Evolutionary conservation across 805 yeast genomes (phyloP), one percentile per base, ranked within the genome.

Genomic region (Lipomyces japonicus): DNA sequence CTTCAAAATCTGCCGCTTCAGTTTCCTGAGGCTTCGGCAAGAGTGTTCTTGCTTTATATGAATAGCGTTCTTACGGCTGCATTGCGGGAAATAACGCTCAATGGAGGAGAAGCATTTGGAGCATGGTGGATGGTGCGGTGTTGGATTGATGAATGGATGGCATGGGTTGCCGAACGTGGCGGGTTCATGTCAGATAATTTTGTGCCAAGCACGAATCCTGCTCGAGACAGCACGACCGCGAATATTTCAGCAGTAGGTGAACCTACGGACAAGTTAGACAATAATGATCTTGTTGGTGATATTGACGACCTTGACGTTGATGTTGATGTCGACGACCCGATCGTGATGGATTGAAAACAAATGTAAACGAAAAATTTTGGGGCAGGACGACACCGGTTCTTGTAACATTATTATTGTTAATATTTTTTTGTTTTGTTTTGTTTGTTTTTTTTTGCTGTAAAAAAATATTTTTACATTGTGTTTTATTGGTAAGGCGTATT

Each of bases 81-180:
- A 18, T 67, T 81, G 36, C 70, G 87, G 53, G 87, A 82, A 59
- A 73, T 84, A 51, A 77, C 84, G 30, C 68, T 79, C 48, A 71
- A 71, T 22, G 80, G 81, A 2, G 81, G 80, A 5, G 74, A 74
- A 38, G 76, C 82, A 1, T 82, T 84, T 63, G 81, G 80, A 7
- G 77, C 80, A 2, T 85, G 91, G 91, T 84, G 88, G 87, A 74
- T 79, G 39, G 71, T 83, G 2, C 71, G 85, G 48, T 80, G 88
- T 63, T 85, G 91, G 89, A 70, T 81, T 4, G 87, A 82, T 61
- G 91, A 84, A 61, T 84, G 79, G 74, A 69, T 83, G 53, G 75
- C 75, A 2, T 82, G 87, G 80, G 68, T 76, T 49, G 81, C 82
- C 23, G 88, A 83, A 61, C 65, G 63, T 51, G 65, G 67, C 16